Conservation (phyloP, 2,329 filamentous ascomycete genomes). For the Botrytis byssoidea region DNA sequence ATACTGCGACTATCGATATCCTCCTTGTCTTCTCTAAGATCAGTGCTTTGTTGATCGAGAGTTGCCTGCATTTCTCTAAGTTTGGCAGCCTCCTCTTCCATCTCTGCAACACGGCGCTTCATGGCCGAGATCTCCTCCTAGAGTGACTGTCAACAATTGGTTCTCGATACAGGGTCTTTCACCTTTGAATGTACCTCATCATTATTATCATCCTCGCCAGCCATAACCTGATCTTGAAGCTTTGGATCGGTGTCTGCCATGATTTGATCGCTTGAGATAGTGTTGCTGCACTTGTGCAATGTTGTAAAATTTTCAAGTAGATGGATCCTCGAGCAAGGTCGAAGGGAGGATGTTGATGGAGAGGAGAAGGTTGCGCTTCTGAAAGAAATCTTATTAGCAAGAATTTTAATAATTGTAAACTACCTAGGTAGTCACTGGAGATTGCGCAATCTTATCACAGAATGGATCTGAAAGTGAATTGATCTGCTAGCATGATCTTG, state of each 20-base stretch:
- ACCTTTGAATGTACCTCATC: conserved; percentile 35
- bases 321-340: neutral
- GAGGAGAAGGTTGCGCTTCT: conserved; percentile 1
- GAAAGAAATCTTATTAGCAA: conserved; percentile 15
- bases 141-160: conserved; percentile 10
- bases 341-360: neutral
- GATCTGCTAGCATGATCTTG: neutral
- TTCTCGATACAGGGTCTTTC: neutral
- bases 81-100: conserved; percentile 86
- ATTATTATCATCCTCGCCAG: conserved; percentile 36
- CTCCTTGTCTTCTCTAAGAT: conserved; percentile 87
- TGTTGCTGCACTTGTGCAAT: neutral
- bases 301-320: neutral
- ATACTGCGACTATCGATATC: conserved; percentile 94
- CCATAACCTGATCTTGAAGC: conserved; percentile 34
- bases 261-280: neutral
- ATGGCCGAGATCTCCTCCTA: conserved; percentile 81
- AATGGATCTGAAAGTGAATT: conserved; percentile 10
- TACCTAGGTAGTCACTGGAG: no score
- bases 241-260: conserved; percentile 37
- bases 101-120: conserved; percentile 83
- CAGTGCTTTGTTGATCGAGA: conserved; percentile 80
- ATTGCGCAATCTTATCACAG: neutral
- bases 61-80: conserved; percentile 83
- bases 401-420: neutral